Base-by-base conservation (phyloP, 257 asterid species). In the Nemophila menziesii region DNA sequence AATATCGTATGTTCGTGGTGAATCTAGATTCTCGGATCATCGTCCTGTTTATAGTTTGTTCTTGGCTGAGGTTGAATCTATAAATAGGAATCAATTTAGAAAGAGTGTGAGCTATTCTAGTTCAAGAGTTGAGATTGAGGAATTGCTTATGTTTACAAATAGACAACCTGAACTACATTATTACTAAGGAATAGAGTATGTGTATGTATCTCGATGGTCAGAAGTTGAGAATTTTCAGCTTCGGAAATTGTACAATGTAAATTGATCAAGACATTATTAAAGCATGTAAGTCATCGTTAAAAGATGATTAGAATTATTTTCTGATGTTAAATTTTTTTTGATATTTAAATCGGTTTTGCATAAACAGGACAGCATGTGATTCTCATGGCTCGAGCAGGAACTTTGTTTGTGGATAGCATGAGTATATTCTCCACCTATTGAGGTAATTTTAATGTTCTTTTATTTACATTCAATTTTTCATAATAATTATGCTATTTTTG, bases 11-110 rank as follows among this genome's bases (percentile, higher is more conserved):
- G 92, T 90, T 40, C 86, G 98, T 39, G 98, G 96, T 4, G 98
- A 90, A 69, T 84, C 98, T 7, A 72, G 86, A 48, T 90, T 90
- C 65, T 85, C 98, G 0, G 96, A 85, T 58, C 98, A 90, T 50
- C 72, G 98, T 45, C 93, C 96, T 3, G 96, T 90, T 21, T 90
- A 69, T 54, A 55, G 94, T 51, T 49, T 71, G 44, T 85, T 90
- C 55, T 57, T 77, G 55, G 94, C 86, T 16, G 96, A 85, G 63
- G 99, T 90, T 9, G 99, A 90, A 68, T 81, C 83, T 20, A 67
- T 76, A 3, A 79, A 71, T 57, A 81, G 67, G 19, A 68, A 57
- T 47, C 57, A 78, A 21, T 52, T 72, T 55, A 81, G 70, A 85
- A 90, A 81, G 64, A 81, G 63, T 65, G 69, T 55, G 74, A 75